phyloP scores from a whole-genome alignment of 1,139 yeast genomes.

The Geotrichum candidum region DNA sequence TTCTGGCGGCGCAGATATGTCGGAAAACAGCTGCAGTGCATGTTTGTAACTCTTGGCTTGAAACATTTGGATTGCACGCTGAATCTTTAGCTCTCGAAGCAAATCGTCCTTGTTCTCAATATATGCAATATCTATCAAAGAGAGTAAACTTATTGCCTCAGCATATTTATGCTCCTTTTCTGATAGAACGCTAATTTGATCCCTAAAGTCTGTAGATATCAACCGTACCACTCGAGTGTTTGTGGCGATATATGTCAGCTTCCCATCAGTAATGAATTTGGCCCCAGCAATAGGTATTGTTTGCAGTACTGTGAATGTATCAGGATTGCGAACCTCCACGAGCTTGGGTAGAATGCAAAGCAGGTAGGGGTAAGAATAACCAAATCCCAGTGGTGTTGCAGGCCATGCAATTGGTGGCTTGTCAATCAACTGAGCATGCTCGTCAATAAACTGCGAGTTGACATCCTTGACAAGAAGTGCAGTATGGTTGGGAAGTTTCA shows the following conservation, averaged over 20 bases:
- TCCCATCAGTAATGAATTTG: slow-evolving; percentile 22
- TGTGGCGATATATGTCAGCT: slow-evolving; percentile 26
- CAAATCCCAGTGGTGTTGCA: slow-evolving; percentile 27
- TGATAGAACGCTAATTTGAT: slow-evolving; percentile 31
- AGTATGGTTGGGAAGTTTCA: slow-evolving; percentile 18
- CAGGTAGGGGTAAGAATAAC: slow-evolving; percentile 33
- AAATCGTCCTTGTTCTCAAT: slow-evolving; percentile 33
- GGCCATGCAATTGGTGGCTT: slow-evolving; percentile 23
- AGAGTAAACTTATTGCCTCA: slow-evolving; percentile 43
- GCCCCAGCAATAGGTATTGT: slow-evolving; percentile 25
- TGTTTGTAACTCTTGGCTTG: slow-evolving; percentile 31
- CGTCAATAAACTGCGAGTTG: slow-evolving; percentile 22
- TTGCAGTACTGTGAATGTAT: slow-evolving; percentile 29
- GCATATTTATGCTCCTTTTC: slow-evolving; percentile 25
- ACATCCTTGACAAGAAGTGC: slow-evolving; percentile 29
- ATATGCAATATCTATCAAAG: slow-evolving; percentile 34
- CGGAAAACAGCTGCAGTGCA: slow-evolving; percentile 46
- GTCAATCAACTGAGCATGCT: slow-evolving; percentile 22
- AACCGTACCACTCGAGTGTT: slow-evolving; percentile 28
- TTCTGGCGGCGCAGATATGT: slow-evolving; percentile 54
- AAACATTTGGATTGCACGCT: slow-evolving; percentile 39
- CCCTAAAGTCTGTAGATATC: slow-evolving; percentile 28
- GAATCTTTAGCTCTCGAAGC: slow-evolving; percentile 43
- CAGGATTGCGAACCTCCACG: slow-evolving; percentile 32
- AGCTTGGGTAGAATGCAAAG: slow-evolving; percentile 25